Conservation (phyloP, 352 stramenopile species). For the Phytophthora pluvialis region DNA sequence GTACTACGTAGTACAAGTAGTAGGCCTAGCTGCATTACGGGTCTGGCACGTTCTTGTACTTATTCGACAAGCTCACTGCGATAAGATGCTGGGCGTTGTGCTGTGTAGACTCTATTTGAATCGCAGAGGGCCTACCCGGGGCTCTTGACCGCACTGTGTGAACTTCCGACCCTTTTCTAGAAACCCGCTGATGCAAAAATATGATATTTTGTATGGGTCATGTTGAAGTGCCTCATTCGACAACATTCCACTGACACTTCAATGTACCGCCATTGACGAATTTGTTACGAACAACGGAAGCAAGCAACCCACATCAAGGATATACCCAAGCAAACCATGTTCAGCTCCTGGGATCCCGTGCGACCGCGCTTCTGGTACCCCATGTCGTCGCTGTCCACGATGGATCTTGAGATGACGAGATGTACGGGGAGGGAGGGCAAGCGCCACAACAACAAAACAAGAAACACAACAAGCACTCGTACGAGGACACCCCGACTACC, state of each 20-base stretch:
- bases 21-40: too few relatives aligned
- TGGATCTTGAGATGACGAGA: conserved; percentile 50
- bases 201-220: conserved; percentile 17
- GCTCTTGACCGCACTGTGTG: too few relatives aligned
- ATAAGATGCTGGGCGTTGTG: too few relatives aligned
- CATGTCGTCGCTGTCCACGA: conserved; percentile 61
- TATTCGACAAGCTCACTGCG: too few relatives aligned
- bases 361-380: conserved; percentile 60
- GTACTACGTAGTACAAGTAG: too few relatives aligned
- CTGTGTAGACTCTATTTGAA: too few relatives aligned
- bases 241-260: conserved; percentile 7
- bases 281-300: conserved; percentile 20
- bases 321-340: conserved; percentile 34
- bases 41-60: too few relatives aligned
- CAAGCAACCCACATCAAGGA: conserved; percentile 9
- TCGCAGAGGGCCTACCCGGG: too few relatives aligned
- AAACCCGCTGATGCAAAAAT: not conserved
- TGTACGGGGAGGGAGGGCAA: not conserved
- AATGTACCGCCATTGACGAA: conserved; percentile 1
- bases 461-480: not conserved
- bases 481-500: not conserved
- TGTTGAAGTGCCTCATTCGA: conserved; percentile 14
- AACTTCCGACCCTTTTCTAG: conserved; percentile 12
- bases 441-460: conserved; percentile 6
- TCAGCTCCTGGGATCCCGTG: conserved; percentile 60